Evolutionary conservation across 2,329 filamentous ascomycete genomes (phyloP).

Genomic region (Scedosporium dehoogii): DNA sequence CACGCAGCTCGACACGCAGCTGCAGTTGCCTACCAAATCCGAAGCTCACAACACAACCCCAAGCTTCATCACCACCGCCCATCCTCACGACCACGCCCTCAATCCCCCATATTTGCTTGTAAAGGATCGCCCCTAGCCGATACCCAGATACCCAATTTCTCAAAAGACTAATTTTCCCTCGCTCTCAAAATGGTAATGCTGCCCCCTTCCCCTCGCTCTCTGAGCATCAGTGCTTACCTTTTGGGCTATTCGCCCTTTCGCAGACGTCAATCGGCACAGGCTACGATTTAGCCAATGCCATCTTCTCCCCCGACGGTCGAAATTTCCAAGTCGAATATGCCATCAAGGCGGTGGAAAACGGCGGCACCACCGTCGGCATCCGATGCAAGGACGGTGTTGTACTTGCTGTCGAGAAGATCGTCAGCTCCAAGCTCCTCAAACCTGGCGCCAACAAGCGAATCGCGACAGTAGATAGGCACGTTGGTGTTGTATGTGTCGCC

Average conservation of each 20-base stretch:
- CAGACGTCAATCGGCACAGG: constrained; percentile 99
- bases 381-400: constrained; percentile 96
- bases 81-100: neutral
- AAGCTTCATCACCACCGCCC: constrained; percentile 10
- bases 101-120: neutral
- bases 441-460: constrained; percentile 95
- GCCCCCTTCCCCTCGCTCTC: neutral
- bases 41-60: constrained; percentile 9
- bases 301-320: constrained; percentile 97
- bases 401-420: constrained; percentile 91
- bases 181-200: neutral
- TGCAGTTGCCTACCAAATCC: constrained; percentile 5
- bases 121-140: neutral
- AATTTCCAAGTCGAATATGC: constrained; percentile 99
- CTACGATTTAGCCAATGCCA: constrained; percentile 98
- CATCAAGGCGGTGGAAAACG: constrained; percentile 96
- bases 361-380: constrained; percentile 91
- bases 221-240: constrained; percentile 1
- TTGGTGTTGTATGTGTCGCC: constrained; percentile 66
- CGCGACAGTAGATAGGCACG: constrained; percentile 84
- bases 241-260: neutral
- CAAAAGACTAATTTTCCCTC: neutral
- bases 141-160: neutral
- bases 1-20: constrained; percentile 8
- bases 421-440: constrained; percentile 92